Evolutionary conservation across 1,139 yeast species (phyloP).

Genomic region (Geotrichum fermentans): DNA sequence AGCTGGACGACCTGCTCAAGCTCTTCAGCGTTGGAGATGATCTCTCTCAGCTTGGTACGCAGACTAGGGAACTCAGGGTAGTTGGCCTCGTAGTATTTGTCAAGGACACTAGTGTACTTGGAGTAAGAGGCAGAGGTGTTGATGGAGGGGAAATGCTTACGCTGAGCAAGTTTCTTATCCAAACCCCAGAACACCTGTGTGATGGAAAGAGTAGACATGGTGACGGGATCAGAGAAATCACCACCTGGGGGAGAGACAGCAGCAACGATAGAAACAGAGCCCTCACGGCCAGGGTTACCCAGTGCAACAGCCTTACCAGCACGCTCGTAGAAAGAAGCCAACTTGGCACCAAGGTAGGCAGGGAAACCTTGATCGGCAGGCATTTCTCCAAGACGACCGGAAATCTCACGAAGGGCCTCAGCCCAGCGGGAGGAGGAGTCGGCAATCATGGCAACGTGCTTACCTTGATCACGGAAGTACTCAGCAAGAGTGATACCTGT

Average conservation of each 20-base stretch:
- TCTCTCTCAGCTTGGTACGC: constrained; percentile 90
- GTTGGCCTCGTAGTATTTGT: constrained; percentile 76
- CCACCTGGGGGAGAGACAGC: constrained; percentile 99
- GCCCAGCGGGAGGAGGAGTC: constrained; percentile 99
- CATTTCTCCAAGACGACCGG: constrained; percentile 99
- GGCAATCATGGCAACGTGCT: constrained; percentile 98
- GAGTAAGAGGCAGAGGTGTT: constrained; percentile 95
- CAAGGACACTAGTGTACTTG: constrained; percentile 83
- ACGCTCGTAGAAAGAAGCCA: constrained; percentile 98
- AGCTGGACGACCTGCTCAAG: constrained; percentile 97
- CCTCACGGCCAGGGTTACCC: constrained; percentile 94
- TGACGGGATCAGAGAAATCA: constrained; percentile 99
- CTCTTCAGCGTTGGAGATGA: constrained; percentile 93
- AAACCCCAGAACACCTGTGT: constrained; percentile 99
- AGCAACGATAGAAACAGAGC: constrained; percentile 97
- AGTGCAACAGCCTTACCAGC: constrained; percentile 95
- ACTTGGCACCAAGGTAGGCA: constrained; percentile 96
- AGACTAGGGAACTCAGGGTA: constrained; percentile 88
- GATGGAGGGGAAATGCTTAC: constrained; percentile 99
- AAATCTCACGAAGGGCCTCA: constrained; percentile 97
- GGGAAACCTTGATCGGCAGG: constrained; percentile 99
- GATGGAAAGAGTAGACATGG: constrained; percentile 95
- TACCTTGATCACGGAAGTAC: constrained; percentile 99
- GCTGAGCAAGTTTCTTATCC: constrained; percentile 97
- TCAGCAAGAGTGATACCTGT: constrained; percentile 98